These are phyloP conservation scores for Hirsutella thompsonii DNA, from an alignment of 2,329 filamentous ascomycete species.

Conservation along the genomic window DNA sequence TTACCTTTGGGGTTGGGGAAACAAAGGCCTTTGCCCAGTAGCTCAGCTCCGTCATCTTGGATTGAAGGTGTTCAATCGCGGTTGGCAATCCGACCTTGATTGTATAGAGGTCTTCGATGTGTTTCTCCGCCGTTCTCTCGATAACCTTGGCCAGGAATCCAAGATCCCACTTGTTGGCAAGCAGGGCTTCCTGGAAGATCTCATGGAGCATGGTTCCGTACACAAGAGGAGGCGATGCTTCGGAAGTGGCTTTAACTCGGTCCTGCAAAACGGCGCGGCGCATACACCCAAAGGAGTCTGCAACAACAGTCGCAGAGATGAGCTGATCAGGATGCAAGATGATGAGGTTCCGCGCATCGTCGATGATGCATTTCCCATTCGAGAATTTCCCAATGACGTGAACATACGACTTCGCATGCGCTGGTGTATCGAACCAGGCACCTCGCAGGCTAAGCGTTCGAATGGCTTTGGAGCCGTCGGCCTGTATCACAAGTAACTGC, in stretches of 20 bases:
- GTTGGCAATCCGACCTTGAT: conserved; percentile 64
- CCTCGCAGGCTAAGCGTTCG: conserved; percentile 67
- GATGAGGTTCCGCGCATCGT: conserved; percentile 71
- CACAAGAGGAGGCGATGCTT: conserved; percentile 66
- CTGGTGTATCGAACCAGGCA: conserved; percentile 76
- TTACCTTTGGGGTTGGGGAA: conserved; percentile 54
- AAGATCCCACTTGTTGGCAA: conserved; percentile 68
- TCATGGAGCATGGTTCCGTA: conserved; percentile 93
- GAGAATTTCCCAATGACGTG: conserved; percentile 77
- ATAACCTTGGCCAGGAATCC: conserved; percentile 55
- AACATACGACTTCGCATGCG: conserved; percentile 61
- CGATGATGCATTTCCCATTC: conserved; percentile 63
- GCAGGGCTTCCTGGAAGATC: conserved; percentile 82
- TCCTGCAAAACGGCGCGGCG: conserved; percentile 89
- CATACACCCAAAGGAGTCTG: conserved; percentile 89
- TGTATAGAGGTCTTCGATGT: conserved; percentile 81
- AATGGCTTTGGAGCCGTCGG: conserved; percentile 54
- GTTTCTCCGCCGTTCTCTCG: conserved; percentile 54
- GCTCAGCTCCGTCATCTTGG: conserved; percentile 71
- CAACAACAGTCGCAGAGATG: conserved; percentile 86
- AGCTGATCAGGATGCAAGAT: conserved; percentile 93
- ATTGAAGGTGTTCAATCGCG: conserved; percentile 66
- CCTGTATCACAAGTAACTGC: conserved; percentile 73
- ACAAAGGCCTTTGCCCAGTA: conserved; percentile 79
- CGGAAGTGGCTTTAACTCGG: conserved; percentile 80